These are phyloP conservation scores for Zasmidium citrigriseum DNA, from an alignment of 2,329 filamentous ascomycete species.

Conservation along the genomic window DNA sequence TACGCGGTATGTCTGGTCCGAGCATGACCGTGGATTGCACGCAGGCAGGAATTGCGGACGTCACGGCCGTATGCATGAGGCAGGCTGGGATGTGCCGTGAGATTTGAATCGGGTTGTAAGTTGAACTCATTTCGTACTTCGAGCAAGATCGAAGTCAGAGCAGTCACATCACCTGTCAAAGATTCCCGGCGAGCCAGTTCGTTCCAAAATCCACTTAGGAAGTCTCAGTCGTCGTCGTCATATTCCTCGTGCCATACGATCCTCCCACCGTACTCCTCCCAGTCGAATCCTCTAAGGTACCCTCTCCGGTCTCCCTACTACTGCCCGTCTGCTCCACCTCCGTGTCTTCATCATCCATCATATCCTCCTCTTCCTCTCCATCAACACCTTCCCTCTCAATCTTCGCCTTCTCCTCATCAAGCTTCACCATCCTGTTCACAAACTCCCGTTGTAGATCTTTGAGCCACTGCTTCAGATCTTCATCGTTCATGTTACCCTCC, in stretches of 20 bases:
- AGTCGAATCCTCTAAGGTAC: not conserved
- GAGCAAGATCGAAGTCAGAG: too few species aligned
- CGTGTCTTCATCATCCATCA: not conserved
- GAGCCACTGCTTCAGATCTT: conserved; percentile 65
- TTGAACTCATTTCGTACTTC: too few species aligned
- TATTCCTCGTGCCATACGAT: not conserved
- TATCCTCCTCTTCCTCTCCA: conserved; percentile 6
- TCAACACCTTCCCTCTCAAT: conserved; percentile 2
- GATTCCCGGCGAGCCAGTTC: too few species aligned
- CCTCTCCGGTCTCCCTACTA: not conserved
- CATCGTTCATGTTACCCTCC: conserved; percentile 65
- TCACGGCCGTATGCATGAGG: too few species aligned
- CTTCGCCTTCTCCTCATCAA: conserved; percentile 52
- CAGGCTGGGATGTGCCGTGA: too few species aligned
- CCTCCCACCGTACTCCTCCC: not conserved
- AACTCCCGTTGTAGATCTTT: conserved; percentile 73
- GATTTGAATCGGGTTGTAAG: too few species aligned
- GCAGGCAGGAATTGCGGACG: too few species aligned
- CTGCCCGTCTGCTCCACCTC: not conserved
- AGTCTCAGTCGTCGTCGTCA: not conserved
- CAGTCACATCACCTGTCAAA: too few species aligned
- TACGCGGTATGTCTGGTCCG: too few species aligned
- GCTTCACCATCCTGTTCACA: conserved; percentile 66
- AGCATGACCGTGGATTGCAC: too few species aligned
- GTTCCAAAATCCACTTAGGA: too few species aligned